phyloP scores from a whole-genome alignment of 176 grass and related monocot species.

The Oryza rufipogon region DNA sequence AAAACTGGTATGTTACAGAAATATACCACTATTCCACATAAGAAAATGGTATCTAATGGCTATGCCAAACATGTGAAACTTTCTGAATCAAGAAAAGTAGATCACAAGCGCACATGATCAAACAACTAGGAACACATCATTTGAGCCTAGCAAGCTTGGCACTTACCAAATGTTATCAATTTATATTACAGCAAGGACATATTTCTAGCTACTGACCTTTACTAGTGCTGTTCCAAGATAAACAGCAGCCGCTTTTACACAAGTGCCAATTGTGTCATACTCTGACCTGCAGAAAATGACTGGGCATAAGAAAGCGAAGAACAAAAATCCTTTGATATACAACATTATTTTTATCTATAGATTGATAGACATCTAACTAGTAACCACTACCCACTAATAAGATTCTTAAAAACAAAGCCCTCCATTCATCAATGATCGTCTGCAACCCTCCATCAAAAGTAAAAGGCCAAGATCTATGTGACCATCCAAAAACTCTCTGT shows the following conservation, averaged over 20 bases:
- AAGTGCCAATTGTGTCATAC: slow-evolving; percentile 94
- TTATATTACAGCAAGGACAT: background rate
- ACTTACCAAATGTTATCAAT: slow-evolving; percentile 16
- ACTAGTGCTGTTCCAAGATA: slow-evolving; percentile 92
- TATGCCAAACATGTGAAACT: slow-evolving; percentile 17
- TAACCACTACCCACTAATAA: background rate
- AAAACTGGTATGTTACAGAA: background rate
- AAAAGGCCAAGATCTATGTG: background rate
- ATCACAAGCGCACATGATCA: background rate
- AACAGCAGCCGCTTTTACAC: slow-evolving; percentile 85
- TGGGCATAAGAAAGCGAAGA: background rate
- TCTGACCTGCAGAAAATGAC: slow-evolving; percentile 72
- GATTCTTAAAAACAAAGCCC: background rate
- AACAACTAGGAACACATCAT: slow-evolving; percentile 3
- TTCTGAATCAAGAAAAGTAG: slow-evolving; percentile 24
- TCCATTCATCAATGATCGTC: background rate
- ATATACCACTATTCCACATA: background rate
- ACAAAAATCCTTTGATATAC: background rate
- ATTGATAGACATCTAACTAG: background rate
- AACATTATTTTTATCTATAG: slow-evolving; percentile 30
- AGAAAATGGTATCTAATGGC: background rate
- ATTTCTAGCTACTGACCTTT: slow-evolving; percentile 61
- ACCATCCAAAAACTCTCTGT: background rate
- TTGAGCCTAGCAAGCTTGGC: background rate
- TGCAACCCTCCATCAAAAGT: slow-evolving; percentile 3